These are phyloP conservation scores for Quercus wislizeni DNA, from an alignment of 306 rosid genomes.

Conservation along the genomic window DNA sequence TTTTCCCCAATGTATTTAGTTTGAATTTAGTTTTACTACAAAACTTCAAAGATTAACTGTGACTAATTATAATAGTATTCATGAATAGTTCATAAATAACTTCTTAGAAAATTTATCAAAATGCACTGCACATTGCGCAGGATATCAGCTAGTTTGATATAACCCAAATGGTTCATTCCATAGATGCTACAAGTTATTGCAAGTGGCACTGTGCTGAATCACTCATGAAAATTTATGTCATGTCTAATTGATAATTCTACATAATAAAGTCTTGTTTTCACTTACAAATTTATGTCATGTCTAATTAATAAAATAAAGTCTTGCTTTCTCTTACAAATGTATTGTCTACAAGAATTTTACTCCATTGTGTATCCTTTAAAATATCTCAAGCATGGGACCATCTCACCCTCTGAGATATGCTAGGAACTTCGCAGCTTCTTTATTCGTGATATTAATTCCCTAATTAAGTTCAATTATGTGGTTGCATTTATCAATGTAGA, in stretches of 20 bases:
- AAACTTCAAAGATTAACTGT: too few relatives aligned
- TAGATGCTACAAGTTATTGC: background rate
- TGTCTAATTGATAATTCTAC: background rate
- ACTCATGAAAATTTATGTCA: background rate
- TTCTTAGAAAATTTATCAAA: too few relatives aligned
- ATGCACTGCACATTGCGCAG: too few relatives aligned
- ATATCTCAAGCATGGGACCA: conserved; percentile 3
- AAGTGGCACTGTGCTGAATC: background rate
- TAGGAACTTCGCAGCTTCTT: conserved; percentile 48
- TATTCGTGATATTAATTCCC: too few relatives aligned
- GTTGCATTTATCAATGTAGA: too few relatives aligned
- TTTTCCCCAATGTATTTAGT: too few relatives aligned
- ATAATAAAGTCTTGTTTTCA: background rate
- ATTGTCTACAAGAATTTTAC: too few relatives aligned
- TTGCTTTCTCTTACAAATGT: background rate
- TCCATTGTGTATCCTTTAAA: too few relatives aligned
- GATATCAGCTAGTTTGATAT: background rate
- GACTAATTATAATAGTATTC: too few relatives aligned
- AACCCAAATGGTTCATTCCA: background rate
- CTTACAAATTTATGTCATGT: background rate
- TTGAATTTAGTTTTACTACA: too few relatives aligned
- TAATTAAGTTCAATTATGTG: too few relatives aligned
- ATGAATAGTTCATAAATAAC: too few relatives aligned
- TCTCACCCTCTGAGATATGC: conserved; percentile 64
- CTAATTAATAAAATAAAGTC: background rate